phyloP scores from a whole-genome alignment of 2,329 filamentous ascomycete genomes.

The Fusarium pseudonygamai region DNA sequence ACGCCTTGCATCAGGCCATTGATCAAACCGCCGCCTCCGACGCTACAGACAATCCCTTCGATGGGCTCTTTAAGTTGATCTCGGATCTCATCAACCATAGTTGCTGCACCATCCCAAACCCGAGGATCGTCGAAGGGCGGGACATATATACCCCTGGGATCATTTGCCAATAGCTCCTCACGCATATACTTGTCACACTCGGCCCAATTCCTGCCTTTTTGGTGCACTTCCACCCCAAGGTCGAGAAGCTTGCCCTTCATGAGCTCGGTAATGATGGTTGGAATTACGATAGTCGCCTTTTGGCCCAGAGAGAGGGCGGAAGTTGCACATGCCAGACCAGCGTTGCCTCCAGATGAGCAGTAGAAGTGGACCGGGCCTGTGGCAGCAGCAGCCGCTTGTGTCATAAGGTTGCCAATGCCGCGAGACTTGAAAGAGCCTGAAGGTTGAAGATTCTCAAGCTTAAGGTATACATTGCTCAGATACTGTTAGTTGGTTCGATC shows the following conservation, averaged over 20 bases:
- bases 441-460: conserved; percentile 86
- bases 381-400: conserved; percentile 48
- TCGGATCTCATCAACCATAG: conserved; percentile 63
- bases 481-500: conserved; percentile 19
- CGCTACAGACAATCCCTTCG: conserved; percentile 78
- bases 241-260: conserved; percentile 77
- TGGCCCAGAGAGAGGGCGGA: conserved; percentile 72
- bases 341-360: conserved; percentile 83
- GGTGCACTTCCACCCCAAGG: conserved; percentile 75
- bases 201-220: conserved; percentile 72
- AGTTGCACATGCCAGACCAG: conserved; percentile 81
- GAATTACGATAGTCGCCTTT: conserved; percentile 80
- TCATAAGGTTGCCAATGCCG: conserved; percentile 77
- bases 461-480: conserved; percentile 78
- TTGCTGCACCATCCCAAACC: conserved; percentile 73
- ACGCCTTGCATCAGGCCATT: conserved; percentile 79
- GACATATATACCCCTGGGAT: conserved; percentile 68
- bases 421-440: conserved; percentile 88
- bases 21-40: conserved; percentile 83
- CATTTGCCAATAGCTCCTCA: conserved; percentile 63
- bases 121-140: conserved; percentile 75
- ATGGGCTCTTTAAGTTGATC: conserved; percentile 58
- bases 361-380: conserved; percentile 72
- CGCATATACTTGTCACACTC: conserved; percentile 75
- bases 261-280: conserved; percentile 68